phyloP scores from a whole-genome alignment of 441 rosid species.

The Gossypium davidsonii region DNA sequence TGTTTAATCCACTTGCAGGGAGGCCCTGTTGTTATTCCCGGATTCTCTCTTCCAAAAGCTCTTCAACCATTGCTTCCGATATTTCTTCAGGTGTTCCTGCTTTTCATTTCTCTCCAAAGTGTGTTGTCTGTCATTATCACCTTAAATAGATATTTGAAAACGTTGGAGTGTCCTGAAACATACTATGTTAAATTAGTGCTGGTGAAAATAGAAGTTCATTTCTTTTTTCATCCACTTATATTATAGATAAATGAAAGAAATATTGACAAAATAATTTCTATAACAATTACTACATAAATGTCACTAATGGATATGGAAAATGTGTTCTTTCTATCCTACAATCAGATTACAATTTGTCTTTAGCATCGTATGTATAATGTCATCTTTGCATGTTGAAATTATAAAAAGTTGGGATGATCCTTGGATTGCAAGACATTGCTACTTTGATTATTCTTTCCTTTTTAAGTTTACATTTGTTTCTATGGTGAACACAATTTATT shows the following conservation, averaged over 20 bases:
- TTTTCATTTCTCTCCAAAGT: neutral
- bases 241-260: neutral
- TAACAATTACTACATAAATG: neutral
- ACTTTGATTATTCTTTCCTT: neutral
- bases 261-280: neutral
- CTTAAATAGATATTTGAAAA: neutral
- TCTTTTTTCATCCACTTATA: neutral
- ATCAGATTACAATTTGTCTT: neutral
- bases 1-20: constrained; percentile 52
- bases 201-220: neutral
- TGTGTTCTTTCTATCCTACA: neutral
- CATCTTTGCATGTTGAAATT: neutral
- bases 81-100: constrained; percentile 69
- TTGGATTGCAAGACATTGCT: neutral
- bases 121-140: neutral
- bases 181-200: neutral
- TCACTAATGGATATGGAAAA: neutral
- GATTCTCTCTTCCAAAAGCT: constrained; percentile 92
- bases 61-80: constrained; percentile 95
- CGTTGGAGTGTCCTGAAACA: neutral
- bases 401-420: neutral
- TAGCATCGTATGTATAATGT: neutral
- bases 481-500: neutral
- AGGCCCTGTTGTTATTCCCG: constrained; percentile 85
- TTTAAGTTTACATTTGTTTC: neutral